Base-by-base conservation (phyloP, 371 early-diverging fungal species). In the Umbelopsis sp. region DNA sequence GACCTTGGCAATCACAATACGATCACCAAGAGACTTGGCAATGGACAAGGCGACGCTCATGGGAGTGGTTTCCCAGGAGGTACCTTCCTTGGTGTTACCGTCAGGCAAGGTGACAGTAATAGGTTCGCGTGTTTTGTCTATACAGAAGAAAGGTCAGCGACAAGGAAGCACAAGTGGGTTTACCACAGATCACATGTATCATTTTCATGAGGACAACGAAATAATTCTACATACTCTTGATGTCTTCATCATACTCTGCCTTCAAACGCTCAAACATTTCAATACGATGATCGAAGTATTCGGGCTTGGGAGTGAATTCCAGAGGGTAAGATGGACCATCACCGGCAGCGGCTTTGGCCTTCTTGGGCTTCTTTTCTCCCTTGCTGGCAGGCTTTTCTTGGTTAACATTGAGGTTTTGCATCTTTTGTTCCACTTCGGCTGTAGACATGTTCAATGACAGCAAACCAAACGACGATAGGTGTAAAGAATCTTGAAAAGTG, bases 61-160 rank as follows among this genome's bases (percentile, higher is more conserved):
- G n/a, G 99, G 99, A 16, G 95, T 93, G 29, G 99, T 99, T 79
- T 97, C 97, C 94, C 94, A 99, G n/a, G 98, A 82, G 41, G 74
- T 89, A 57, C 95, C 99, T 69, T 93, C 93, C 70, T 92, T 90
- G 64, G 75, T 80, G 44, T 88, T 81, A 51, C 96, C 98, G 74
- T 98, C 96, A 45, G 96, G 96, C 45, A 99, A 87, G 46, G 96
- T 94, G 70, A 99, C 86, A 50, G 85, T 88, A 82, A 99, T 98
- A 65, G 89, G 82, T 65, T 86, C 91, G 52, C 96, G 93, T 22
- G 96, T 93, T 76, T 93, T 86, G 48, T 86, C 94, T 94, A 75
- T 25, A 37, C 3, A 29, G 29, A 29, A 4, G 4, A 29, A 29
- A 3, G 29, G 38, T 41, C 12, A 41, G 41, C 7, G 41, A 12